Base-by-base conservation (phyloP, 2,329 filamentous ascomycete genomes). In the Cladosporium austrohemisphaericum region DNA sequence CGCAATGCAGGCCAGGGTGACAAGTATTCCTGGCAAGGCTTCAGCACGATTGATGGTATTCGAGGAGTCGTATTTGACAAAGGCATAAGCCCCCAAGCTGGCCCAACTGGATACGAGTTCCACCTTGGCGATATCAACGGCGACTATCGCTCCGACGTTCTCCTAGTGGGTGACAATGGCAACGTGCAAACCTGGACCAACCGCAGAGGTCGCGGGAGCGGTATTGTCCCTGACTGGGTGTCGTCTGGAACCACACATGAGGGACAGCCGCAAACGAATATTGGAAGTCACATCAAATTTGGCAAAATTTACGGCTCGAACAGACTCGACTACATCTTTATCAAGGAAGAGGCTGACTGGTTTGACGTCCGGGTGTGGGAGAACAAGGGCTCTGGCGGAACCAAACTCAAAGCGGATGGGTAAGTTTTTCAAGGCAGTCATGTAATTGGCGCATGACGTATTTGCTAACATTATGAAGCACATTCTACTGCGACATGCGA, bases 401-500 rank as follows among this genome's bases (percentile, higher is more conserved):
- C 47, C 19, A 33, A 31, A 14, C 25, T 29, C 28, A 45, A 22
- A 26, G 37, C 19, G n/a, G 47, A 49, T 18, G 47, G 47, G 2
- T 11, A 28, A 28, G 25, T 28, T 28, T 28, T 28, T n/a, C n/a
- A 11, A 28, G 25, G 11, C 25, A 28, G 25, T 7, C 25, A 28
- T 28, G 6, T 28, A 7, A 28, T 11, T 28, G 25, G 25, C 6
- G 11, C 25, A 11, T 28, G 25, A 28, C 6, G 25, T 11, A 28
- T 28, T 28, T 11, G 25, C 25, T 28, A 28, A 28, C 25, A 28
- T 11, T 11, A 28, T 28, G 6, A 6, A 28, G 25, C 25, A 35
- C n/a, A 5, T 43, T 33, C 14, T 49, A 35, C 10, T 49, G 47
- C 28, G 37, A 49, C 7, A 49, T 49, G 47, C 18, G 26, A 5